Evolutionary conservation across 225 moss, liverwort and hornwort species (phyloP).

Genomic region (Lunularia cruciata): DNA sequence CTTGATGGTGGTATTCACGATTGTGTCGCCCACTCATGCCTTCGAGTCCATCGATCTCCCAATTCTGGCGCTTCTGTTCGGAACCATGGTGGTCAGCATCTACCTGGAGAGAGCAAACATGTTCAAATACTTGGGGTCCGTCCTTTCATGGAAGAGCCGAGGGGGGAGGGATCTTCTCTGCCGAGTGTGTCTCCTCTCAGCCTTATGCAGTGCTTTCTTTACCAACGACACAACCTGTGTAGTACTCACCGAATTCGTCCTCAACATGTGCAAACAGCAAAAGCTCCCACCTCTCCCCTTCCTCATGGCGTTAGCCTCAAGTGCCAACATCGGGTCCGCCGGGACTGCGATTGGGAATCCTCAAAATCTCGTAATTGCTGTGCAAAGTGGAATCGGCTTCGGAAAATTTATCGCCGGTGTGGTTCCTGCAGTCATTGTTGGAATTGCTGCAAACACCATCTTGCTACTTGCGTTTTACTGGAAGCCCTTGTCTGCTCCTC

Average conservation of each 20-base stretch:
- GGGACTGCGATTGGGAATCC: conserved; percentile 88
- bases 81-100: conserved; percentile 79
- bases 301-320: conserved; percentile 73
- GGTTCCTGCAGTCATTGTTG: conserved; percentile 61
- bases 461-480: conserved; percentile 55
- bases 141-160: conserved; percentile 60
- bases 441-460: conserved; percentile 62
- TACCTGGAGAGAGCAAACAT: conserved; percentile 64
- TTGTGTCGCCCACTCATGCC: conserved; percentile 54
- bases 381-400: conserved; percentile 63
- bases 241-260: conserved; percentile 69
- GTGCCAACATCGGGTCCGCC: conserved; percentile 90
- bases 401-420: conserved; percentile 68
- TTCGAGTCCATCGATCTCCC: conserved; percentile 70
- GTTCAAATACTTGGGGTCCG: conserved; percentile 50
- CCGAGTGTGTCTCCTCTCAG: conserved; percentile 64
- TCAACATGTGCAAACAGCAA: conserved; percentile 60
- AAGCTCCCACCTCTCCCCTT: conserved; percentile 59
- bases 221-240: conserved; percentile 95
- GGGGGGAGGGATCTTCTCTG: conserved; percentile 73
- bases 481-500: conserved; percentile 30
- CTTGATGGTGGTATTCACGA: conserved; percentile 73
- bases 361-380: conserved; percentile 88
- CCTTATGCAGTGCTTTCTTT: conserved; percentile 78
- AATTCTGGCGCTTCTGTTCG: conserved; percentile 77